Percentiles rank a stretch among this genome's conserved stretches.
Evolutionary conservation across 371 early-diverging fungal species (phyloP).

Genomic region (Entomophthora muscae): DNA sequence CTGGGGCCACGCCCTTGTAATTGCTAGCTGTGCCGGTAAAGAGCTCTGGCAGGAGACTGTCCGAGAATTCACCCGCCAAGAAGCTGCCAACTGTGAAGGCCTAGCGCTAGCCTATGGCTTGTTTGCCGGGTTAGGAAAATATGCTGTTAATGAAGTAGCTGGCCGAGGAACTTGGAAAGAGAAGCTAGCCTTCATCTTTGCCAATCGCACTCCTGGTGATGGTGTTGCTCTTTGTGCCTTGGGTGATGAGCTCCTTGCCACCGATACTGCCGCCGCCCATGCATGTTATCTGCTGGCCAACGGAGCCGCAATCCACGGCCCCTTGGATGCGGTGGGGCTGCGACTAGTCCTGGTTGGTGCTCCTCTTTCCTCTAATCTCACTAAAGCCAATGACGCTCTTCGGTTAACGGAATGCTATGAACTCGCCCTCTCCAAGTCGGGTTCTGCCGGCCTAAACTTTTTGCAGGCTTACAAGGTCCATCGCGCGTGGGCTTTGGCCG

Average conservation of each 20-base stretch:
- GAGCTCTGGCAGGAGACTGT: slow-evolving; percentile 71
- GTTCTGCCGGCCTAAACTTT: slow-evolving; percentile 45
- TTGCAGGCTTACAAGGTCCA: slow-evolving; percentile 74
- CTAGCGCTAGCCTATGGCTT: slow-evolving; percentile 51
- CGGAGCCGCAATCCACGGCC: slow-evolving; percentile 28
- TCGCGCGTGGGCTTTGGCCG: slow-evolving; percentile 65
- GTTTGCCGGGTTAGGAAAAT: slow-evolving; percentile 46
- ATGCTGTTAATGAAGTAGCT: slow-evolving; percentile 11
- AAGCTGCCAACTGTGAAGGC: slow-evolving; percentile 22
- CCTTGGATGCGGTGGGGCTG: slow-evolving; percentile 32
- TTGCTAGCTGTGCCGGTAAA: slow-evolving; percentile 69
- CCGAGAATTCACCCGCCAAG: slow-evolving; percentile 11
- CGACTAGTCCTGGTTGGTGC: slow-evolving; percentile 42
- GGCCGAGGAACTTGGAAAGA: slow-evolving; percentile 32
- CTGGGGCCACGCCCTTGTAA: slow-evolving; percentile 82
- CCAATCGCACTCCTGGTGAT: slow-evolving; percentile 70
- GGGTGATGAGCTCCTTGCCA: slow-evolving; percentile 50
- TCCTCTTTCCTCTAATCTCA: slow-evolving; percentile 14
- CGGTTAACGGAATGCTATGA: slow-evolving; percentile 67
- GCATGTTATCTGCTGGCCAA: slow-evolving; percentile 63
- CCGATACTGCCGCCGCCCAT: slow-evolving; percentile 55
- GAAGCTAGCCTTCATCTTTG: slow-evolving; percentile 50
- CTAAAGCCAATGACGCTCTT: slow-evolving; percentile 28
- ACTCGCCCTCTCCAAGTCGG: slow-evolving; percentile 28
- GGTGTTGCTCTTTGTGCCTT: slow-evolving; percentile 43